Base-by-base conservation (phyloP, 2,329 filamentous ascomycete species). In the Mycosphaerella arachidis region DNA sequence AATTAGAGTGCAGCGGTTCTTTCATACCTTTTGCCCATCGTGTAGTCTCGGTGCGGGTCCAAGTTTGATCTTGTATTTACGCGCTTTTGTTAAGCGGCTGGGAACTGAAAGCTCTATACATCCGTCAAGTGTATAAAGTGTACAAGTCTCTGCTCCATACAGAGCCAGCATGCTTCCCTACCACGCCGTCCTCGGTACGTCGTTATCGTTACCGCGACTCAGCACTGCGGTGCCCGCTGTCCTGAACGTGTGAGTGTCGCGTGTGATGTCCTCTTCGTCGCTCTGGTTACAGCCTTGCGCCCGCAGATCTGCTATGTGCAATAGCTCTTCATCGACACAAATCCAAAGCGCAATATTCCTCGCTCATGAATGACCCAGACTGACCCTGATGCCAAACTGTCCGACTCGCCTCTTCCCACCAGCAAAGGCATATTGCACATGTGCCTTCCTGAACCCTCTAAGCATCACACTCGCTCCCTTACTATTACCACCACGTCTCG, bases 381-480 rank as follows among this genome's bases (percentile, higher is more conserved):
- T 56, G 16, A 72, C 69, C 55, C 66, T 63, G 43, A 72, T 68
- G 58, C 70, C 70, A 58, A 67, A 72, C 43, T 66, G 64, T 55
- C 70, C 70, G 30, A 72, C 69, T 56, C 70, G 62, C 58, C 70
- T 69, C 68, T 72, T 72, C 8, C 69, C 70, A 8, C 65, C 62
- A 52, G 62, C 57, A 35, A 68, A 65, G 10, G 60, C 60, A 45
- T 66, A 62, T 20, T 63, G 61, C 31, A 62, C 63, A 64, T 71
- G 70, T 40, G 57, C 63, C 59, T 71, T 71, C 48, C 63, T 58
- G 52, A 68, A 69, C 7, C 68, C 68, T 61, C 68, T 62, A 24
- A 70, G 40, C 57, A 72, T 66, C 31, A 65, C 67, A 8, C 67
- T 68, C 1, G 67, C 61, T 5, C 65, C 66, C 59, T 71, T 71